Percentiles rank a stretch among this genome's conserved stretches.
phyloP scores from a whole-genome alignment of 2,329 filamentous ascomycete species.

The Cercospora sp. region DNA sequence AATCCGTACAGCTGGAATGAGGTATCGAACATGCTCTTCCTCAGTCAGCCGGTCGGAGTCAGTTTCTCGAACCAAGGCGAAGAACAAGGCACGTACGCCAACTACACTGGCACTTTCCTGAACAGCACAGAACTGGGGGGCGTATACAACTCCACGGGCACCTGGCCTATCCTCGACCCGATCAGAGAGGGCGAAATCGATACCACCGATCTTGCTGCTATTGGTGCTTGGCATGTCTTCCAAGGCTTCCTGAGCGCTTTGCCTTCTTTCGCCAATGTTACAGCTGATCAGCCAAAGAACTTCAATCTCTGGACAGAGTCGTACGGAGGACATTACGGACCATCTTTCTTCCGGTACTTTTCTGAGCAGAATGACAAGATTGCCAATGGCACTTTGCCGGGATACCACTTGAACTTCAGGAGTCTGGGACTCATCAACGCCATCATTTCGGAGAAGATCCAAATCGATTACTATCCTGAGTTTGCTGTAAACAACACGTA shows the following conservation, averaged over 20 bases:
- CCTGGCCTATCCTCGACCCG: conserved; percentile 53
- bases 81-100: conserved; percentile 23
- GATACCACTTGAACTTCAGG: conserved; percentile 36
- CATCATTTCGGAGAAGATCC: conserved; percentile 52
- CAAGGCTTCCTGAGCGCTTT: conserved; percentile 56
- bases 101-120: conserved; percentile 48
- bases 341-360: conserved; percentile 36
- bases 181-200: conserved; percentile 46
- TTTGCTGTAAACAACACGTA: conserved; percentile 58
- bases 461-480: conserved; percentile 60
- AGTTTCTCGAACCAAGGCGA: conserved; percentile 55
- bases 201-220: conserved; percentile 58
- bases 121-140: conserved; percentile 42
- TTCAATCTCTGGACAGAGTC: conserved; percentile 39
- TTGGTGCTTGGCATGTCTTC: conserved; percentile 56
- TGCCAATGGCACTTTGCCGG: conserved; percentile 38
- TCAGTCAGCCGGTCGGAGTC: conserved; percentile 66
- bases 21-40: conserved; percentile 66
- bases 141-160: conserved; percentile 38
- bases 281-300: conserved; percentile 47
- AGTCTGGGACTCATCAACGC: conserved; percentile 54
- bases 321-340: conserved; percentile 36
- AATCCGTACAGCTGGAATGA: conserved; percentile 66
- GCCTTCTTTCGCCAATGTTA: conserved; percentile 46
- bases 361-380: conserved; percentile 40